These are phyloP conservation scores for Aspergillus nanangensis DNA, from an alignment of 495 filamentous ascomycete species.

Conservation along the genomic window DNA sequence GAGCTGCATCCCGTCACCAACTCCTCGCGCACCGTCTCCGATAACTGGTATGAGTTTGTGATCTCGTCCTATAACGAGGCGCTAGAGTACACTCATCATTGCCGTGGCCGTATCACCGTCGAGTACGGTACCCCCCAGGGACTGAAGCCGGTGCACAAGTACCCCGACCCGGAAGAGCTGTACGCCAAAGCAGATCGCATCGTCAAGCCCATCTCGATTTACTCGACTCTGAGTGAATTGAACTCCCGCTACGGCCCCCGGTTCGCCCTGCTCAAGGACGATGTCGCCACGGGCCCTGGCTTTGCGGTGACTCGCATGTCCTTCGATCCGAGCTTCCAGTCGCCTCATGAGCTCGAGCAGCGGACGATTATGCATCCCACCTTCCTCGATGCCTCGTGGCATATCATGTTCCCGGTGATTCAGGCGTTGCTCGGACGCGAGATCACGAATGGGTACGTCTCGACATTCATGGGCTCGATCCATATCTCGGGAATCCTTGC, in stretches of 20 bases:
- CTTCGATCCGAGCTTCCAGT: background rate
- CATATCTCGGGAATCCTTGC: background rate
- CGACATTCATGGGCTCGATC: background rate
- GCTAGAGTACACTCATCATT: background rate
- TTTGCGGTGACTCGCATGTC: background rate
- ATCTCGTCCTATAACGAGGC: background rate
- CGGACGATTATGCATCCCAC: background rate
- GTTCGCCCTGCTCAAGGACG: no score
- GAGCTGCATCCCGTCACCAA: background rate
- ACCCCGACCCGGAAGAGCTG: no score
- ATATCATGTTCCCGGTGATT: background rate
- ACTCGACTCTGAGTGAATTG: no score
- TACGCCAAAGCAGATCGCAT: no score
- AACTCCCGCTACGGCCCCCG: no score
- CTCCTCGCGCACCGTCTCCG: background rate
- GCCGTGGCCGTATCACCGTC: background rate
- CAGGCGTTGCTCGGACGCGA: background rate
- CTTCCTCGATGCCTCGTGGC: background rate
- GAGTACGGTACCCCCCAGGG: background rate
- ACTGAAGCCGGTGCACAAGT: no score
- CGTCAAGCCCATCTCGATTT: no score
- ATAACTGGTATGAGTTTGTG: background rate
- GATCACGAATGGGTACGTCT: background rate
- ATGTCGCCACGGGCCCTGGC: no score
- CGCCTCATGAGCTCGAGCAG: background rate